Percentiles rank a stretch among this genome's conserved stretches.
Evolutionary conservation across 768 basidiomycete genomes (phyloP).

Genomic region (Lyophyllum semitale): DNA sequence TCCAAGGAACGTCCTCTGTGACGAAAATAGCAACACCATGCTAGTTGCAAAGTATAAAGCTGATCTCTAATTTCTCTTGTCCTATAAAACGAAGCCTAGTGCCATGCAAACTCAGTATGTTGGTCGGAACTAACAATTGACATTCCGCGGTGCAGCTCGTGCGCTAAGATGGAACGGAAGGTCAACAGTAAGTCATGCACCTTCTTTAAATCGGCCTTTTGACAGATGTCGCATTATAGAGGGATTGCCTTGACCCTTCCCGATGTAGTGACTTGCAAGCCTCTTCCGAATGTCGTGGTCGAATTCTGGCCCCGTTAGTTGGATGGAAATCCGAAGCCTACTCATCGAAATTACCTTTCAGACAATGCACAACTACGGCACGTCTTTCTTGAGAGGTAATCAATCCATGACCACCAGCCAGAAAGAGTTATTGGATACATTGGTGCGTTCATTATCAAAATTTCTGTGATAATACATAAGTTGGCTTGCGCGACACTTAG

Average conservation of each 20-base stretch:
- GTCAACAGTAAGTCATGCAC: conserved; percentile 14
- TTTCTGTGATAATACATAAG: no score
- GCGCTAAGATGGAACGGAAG: conserved; percentile 21
- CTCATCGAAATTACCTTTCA: conserved; percentile 1
- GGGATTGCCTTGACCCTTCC: conserved; percentile 38
- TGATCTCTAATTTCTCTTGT: neutral
- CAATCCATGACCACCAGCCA: conserved; percentile 31
- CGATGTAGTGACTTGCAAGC: conserved; percentile 38
- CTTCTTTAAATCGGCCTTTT: neutral
- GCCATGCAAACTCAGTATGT: conserved; percentile 13
- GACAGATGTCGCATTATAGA: conserved; percentile 13
- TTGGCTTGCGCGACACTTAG: no score
- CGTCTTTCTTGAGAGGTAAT: conserved; percentile 36
- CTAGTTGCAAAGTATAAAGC: neutral
- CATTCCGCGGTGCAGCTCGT: conserved; percentile 11
- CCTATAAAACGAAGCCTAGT: neutral
- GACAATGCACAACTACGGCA: conserved; percentile 37
- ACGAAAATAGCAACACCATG: neutral
- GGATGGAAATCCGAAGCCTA: neutral
- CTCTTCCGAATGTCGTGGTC: conserved; percentile 37
- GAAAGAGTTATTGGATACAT: conserved; percentile 31
- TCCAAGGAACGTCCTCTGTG: neutral
- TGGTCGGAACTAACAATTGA: neutral
- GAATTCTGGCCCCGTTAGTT: conserved; percentile 25
- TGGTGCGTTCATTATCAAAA: conserved; percentile 22